phyloP scores from a whole-genome alignment of 1,284 basidiomycete species.

The Ceratobasidium sp. region DNA sequence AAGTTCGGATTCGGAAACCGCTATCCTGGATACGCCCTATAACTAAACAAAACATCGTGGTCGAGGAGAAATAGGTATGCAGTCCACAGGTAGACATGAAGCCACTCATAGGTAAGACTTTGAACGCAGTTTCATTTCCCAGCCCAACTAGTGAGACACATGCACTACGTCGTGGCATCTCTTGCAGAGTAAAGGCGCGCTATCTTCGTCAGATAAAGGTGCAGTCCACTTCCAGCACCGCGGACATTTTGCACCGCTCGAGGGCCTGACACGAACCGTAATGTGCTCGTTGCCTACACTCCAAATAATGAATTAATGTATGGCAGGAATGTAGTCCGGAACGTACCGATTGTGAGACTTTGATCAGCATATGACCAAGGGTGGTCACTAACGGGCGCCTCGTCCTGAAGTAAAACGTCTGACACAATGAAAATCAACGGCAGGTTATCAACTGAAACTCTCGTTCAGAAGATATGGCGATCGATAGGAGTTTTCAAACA shows the following conservation, averaged over 20 bases:
- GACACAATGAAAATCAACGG: conserved; percentile 84
- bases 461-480: neutral
- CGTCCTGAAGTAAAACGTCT: conserved; percentile 62
- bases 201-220: conserved; percentile 32
- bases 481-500: conserved; percentile 40
- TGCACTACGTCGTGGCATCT: conserved; percentile 18
- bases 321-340: neutral
- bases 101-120: neutral
- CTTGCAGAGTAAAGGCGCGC: neutral
- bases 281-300: conserved; percentile 54
- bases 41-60: neutral
- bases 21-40: neutral
- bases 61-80: no score
- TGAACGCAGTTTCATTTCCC: neutral
- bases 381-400: conserved; percentile 63
- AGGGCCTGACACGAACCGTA: conserved; percentile 64
- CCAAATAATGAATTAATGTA: neutral
- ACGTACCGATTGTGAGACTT: conserved; percentile 54
- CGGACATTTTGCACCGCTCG: conserved; percentile 71
- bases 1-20: neutral
- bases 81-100: neutral
- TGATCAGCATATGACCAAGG: conserved; percentile 57
- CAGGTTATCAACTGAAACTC: conserved; percentile 64
- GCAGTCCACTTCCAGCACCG: conserved; percentile 81
- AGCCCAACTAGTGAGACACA: neutral